These are phyloP conservation scores for Dryadomyces sulphureus DNA, from an alignment of 2,329 filamentous ascomycete genomes.

Conservation along the genomic window DNA sequence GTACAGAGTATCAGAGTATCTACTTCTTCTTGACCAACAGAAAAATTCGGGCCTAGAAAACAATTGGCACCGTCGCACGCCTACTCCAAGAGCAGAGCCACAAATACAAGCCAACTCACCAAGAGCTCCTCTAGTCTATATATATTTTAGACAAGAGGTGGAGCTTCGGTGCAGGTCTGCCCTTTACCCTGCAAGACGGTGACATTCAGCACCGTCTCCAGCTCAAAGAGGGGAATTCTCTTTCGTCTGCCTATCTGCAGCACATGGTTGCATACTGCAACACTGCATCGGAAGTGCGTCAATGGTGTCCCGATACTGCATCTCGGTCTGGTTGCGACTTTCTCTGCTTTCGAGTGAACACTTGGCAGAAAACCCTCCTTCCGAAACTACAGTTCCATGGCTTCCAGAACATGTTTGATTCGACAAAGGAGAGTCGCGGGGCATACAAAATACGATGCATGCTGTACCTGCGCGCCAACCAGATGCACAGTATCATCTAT, in stretches of 20 bases:
- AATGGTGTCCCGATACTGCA: neutral
- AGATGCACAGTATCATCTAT: constrained; percentile 1
- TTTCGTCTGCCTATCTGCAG: neutral
- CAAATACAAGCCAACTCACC: neutral
- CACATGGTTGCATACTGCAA: neutral
- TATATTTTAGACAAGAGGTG: constrained; percentile 5
- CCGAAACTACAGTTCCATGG: neutral
- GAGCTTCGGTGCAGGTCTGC: constrained; percentile 6
- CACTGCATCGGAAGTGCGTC: constrained; percentile 1
- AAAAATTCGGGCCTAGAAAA: neutral
- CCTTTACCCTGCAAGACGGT: constrained; percentile 1
- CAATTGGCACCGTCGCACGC: neutral
- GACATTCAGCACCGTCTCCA: neutral
- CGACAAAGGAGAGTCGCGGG: neutral
- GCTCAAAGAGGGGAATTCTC: neutral
- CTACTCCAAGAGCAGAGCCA: constrained; percentile 1
- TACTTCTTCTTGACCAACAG: constrained; percentile 1
- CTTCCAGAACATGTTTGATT: neutral
- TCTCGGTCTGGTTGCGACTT: neutral
- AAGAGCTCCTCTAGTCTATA: constrained; percentile 1
- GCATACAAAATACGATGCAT: neutral
- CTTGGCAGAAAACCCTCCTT: neutral
- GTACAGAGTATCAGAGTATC: neutral
- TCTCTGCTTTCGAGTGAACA: neutral
- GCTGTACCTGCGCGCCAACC: constrained; percentile 1